These are phyloP conservation scores for Helminthosporium solani DNA, from an alignment of 2,329 filamentous ascomycete species.

Conservation along the genomic window DNA sequence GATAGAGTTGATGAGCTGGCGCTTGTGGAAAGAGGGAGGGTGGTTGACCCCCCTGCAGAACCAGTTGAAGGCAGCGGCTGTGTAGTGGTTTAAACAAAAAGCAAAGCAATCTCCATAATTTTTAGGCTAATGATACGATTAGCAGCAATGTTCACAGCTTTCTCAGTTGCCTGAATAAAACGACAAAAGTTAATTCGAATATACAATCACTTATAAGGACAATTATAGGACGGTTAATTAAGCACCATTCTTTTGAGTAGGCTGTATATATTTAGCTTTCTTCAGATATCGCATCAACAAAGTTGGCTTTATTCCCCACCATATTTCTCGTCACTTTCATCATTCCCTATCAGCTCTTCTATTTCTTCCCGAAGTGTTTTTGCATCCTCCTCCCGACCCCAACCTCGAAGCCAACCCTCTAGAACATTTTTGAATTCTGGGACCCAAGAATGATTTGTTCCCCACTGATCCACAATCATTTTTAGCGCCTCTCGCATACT, in stretches of 20 bases:
- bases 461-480: conserved; percentile 15
- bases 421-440: conserved; percentile 18
- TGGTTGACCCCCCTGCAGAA: conserved; percentile 20
- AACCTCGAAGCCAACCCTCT: conserved; percentile 19
- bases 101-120: not conserved
- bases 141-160: too few relatives aligned
- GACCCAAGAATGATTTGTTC: conserved; percentile 18
- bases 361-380: conserved; percentile 3
- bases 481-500: conserved; percentile 18
- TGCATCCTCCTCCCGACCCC: conserved; percentile 11
- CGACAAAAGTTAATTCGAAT: not conserved
- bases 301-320: too few relatives aligned
- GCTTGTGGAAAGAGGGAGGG: conserved; percentile 30
- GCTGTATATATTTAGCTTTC: too few relatives aligned
- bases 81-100: conserved; percentile 11
- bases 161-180: too few relatives aligned
- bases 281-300: too few relatives aligned
- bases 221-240: too few relatives aligned
- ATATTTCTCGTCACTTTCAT: not conserved
- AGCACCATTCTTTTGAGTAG: too few relatives aligned
- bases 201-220: not conserved
- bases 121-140: too few relatives aligned
- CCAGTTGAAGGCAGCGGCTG: conserved; percentile 20
- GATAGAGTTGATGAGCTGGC: conserved; percentile 39
- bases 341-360: conserved; percentile 1